Percentiles rank a stretch among this genome's conserved stretches.
Conservation (phyloP, 2,329 filamentous ascomycete species). For the Sclerotinia minor region DNA sequence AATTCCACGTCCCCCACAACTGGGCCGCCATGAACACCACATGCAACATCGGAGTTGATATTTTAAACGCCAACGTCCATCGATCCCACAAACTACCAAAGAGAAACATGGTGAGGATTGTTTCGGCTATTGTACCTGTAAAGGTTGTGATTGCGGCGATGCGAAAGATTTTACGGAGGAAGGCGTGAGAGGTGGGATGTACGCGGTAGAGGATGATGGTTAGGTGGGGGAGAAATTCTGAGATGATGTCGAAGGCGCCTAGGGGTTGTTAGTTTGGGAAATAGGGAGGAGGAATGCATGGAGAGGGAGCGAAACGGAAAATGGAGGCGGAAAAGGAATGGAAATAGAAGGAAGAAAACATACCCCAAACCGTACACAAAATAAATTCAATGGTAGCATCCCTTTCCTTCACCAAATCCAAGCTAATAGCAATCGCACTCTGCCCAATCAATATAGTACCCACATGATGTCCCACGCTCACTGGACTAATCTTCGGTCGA, state of each 20-base stretch:
- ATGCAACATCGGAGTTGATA: conserved; percentile 48
- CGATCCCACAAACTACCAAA: conserved; percentile 47
- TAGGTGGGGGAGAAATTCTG: conserved; percentile 49
- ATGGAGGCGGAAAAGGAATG: neutral
- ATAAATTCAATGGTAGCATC: conserved; percentile 40
- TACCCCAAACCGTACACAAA: conserved; percentile 40
- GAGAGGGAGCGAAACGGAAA: neutral
- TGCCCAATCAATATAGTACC: conserved; percentile 44
- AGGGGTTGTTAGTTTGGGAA: conserved; percentile 13
- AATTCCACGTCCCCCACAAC: conserved; percentile 47
- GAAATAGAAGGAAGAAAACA: conserved; percentile 8
- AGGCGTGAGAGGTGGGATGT: conserved; percentile 43
- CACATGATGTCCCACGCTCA: conserved; percentile 46
- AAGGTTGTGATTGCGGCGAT: conserved; percentile 44
- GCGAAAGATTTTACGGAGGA: conserved; percentile 45
- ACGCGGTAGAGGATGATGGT: conserved; percentile 49
- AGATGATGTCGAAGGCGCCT: conserved; percentile 50
- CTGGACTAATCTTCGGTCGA: conserved; percentile 45
- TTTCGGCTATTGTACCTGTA: conserved; percentile 45
- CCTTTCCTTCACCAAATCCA: conserved; percentile 35
- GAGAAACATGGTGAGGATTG: conserved; percentile 47
- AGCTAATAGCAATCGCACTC: conserved; percentile 45
- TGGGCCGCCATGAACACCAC: conserved; percentile 47
- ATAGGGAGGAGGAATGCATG: conserved; percentile 18
- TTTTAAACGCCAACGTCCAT: conserved; percentile 48